Evolutionary conservation across 768 basidiomycete genomes (phyloP).

Genomic region (Coprinopsis strossmayeri): DNA sequence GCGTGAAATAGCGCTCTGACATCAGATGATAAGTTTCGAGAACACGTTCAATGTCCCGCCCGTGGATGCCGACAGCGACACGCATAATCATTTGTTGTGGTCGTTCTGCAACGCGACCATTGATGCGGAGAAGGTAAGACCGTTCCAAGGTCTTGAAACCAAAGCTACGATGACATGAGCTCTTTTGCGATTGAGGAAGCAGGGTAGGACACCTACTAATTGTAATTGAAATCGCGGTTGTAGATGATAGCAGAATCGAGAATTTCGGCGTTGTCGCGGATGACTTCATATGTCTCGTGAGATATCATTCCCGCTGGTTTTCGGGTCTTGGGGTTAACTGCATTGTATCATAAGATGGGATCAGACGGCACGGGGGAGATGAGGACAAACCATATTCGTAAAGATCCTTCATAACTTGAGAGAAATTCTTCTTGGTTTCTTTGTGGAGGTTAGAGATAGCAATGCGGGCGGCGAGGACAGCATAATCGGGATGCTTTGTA

Average conservation of each 20-base stretch:
- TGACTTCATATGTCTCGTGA: constrained; percentile 73
- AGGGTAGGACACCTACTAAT: constrained; percentile 52
- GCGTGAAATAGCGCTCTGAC: constrained; percentile 98
- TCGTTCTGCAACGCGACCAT: constrained; percentile 92
- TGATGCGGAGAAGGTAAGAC: constrained; percentile 91
- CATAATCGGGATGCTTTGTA: constrained; percentile 96
- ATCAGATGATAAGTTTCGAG: constrained; percentile 93
- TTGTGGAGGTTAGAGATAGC: constrained; percentile 99
- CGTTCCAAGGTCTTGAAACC: constrained; percentile 99
- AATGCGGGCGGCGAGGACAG: constrained; percentile 95
- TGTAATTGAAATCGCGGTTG: constrained; percentile 96
- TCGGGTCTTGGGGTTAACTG: constrained; percentile 93
- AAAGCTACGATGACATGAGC: constrained; percentile 46
- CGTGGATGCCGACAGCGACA: constrained; percentile 96
- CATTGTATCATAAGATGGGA: constrained; percentile 17
- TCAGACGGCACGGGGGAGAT: background rate
- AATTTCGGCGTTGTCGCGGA: constrained; percentile 71
- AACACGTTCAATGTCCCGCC: constrained; percentile 78
- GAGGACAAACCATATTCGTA: constrained; percentile 69
- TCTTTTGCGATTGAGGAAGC: background rate
- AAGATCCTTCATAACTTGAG: constrained; percentile 84
- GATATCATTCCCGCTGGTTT: constrained; percentile 87
- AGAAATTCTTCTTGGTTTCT: constrained; percentile 97
- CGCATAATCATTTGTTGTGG: constrained; percentile 99
- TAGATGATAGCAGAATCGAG: constrained; percentile 97